Percentiles rank a stretch among this genome's conserved stretches.
These are phyloP conservation scores for Grosmannia huntii DNA, from an alignment of 2,329 filamentous ascomycete genomes.

Conservation along the genomic window DNA sequence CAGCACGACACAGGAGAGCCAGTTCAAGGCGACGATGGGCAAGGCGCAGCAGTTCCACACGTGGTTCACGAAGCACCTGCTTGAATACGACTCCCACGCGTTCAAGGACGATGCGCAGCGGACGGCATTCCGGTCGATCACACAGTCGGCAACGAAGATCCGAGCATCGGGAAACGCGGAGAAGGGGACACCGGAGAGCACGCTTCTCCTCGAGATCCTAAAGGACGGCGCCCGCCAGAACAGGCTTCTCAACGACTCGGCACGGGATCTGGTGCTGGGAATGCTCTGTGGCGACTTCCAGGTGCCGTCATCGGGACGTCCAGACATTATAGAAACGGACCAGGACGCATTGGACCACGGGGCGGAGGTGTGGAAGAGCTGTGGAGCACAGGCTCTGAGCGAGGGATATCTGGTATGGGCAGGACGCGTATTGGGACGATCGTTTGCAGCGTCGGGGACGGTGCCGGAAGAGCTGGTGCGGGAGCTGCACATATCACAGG, in stretches of 20 bases:
- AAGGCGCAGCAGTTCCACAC: conserved; percentile 63
- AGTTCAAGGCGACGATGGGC: conserved; percentile 63
- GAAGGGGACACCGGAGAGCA: conserved; percentile 61
- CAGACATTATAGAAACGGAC: conserved; percentile 61
- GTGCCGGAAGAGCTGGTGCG: conserved; percentile 47
- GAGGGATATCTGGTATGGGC: conserved; percentile 72
- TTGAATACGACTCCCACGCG: conserved; percentile 41
- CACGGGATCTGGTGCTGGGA: conserved; percentile 55
- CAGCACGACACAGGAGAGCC: conserved; percentile 73
- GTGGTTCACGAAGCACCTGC: conserved; percentile 65
- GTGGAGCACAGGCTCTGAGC: conserved; percentile 49
- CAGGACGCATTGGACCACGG: conserved; percentile 47
- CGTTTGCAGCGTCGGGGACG: conserved; percentile 65
- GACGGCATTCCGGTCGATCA: conserved; percentile 52
- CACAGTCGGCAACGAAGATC: conserved; percentile 55
- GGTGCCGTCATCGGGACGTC: conserved; percentile 38
- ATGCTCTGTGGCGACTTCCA: conserved; percentile 67
- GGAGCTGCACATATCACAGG: conserved; percentile 44
- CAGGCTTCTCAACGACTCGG: conserved; percentile 56
- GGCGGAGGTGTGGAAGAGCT: conserved; percentile 63
- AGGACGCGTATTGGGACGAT: conserved; percentile 68
- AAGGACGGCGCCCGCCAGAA: conserved; percentile 52
- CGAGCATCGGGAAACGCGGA: conserved; percentile 56
- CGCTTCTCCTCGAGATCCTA: conserved; percentile 66
- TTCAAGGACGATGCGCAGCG: conserved; percentile 37